A percentile compares a stretch with the other conserved stretches of the same genome.
phyloP scores from a whole-genome alignment of 306 rosid genomes.

The Boehmeria nivea region DNA sequence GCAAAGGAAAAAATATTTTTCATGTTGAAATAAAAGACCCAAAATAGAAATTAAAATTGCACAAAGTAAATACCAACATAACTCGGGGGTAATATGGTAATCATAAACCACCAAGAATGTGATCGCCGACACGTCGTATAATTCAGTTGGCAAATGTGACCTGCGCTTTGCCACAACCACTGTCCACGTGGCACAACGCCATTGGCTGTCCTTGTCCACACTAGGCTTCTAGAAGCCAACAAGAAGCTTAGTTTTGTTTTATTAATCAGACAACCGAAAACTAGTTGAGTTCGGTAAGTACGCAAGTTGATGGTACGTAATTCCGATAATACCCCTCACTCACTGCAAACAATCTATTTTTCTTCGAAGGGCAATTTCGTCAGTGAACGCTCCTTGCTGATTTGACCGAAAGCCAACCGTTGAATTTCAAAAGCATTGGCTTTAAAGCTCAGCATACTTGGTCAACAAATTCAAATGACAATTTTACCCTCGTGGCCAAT shows the following conservation, averaged over 20 bases:
- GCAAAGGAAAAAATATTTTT: too few relatives aligned
- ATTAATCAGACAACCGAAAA: too few relatives aligned
- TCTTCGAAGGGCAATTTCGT: conserved; percentile 6
- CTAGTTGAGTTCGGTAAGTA: not conserved
- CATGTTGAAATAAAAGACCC: not conserved
- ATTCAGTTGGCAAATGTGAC: conserved; percentile 12
- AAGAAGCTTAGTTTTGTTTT: too few relatives aligned
- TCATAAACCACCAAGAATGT: not conserved
- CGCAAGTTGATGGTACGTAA: not conserved
- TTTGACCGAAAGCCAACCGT: not conserved
- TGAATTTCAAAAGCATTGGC: too few relatives aligned
- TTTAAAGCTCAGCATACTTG: too few relatives aligned
- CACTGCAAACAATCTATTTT: not conserved
- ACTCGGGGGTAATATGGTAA: not conserved
- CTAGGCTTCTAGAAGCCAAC: conserved; percentile 27
- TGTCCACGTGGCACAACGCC: not conserved
- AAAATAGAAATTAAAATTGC: too few relatives aligned
- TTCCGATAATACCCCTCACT: not conserved
- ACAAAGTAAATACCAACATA: too few relatives aligned
- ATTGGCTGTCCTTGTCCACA: not conserved
- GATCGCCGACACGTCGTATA: not conserved
- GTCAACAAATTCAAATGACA: too few relatives aligned
- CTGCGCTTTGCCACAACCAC: not conserved
- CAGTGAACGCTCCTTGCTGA: not conserved
- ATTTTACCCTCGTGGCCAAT: not conserved